Evolutionary conservation across 2,329 filamentous ascomycete species (phyloP).

Genomic region (Basipetospora chlamydospora): DNA sequence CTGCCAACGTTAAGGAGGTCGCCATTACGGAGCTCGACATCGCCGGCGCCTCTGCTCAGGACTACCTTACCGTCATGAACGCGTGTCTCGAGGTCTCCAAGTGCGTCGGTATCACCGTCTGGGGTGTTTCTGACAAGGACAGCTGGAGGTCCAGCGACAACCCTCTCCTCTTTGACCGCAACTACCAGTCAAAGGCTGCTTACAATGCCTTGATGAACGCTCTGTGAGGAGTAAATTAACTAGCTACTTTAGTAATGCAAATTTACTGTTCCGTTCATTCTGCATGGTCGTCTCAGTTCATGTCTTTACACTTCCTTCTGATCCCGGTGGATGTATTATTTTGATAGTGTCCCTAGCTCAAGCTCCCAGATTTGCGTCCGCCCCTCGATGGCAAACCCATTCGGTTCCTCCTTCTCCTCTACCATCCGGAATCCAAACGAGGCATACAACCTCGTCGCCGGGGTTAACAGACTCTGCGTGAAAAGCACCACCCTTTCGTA

Average conservation of each 20-base stretch:
- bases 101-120: conserved; percentile 53
- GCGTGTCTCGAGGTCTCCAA: conserved; percentile 42
- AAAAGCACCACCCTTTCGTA: conserved; percentile 9
- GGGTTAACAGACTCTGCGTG: too few relatives aligned
- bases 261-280: background rate
- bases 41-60: conserved; percentile 34
- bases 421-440: too few relatives aligned
- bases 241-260: background rate
- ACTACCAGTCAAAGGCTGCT: conserved; percentile 34
- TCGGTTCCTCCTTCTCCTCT: too few relatives aligned
- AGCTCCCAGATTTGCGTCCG: too few relatives aligned
- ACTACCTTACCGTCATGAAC: conserved; percentile 42
- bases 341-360: background rate
- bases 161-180: conserved; percentile 38
- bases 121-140: conserved; percentile 36
- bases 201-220: conserved; percentile 30
- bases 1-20: conserved; percentile 35
- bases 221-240: conserved; percentile 10
- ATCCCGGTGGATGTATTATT: background rate
- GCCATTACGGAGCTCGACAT: conserved; percentile 58
- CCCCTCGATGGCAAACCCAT: too few relatives aligned
- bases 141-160: conserved; percentile 34
- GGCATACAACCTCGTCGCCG: too few relatives aligned
- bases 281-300: background rate
- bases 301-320: background rate